Evolutionary conservation across 2,329 filamentous ascomycete species (phyloP).

Genomic region (Penicillium sp.): DNA sequence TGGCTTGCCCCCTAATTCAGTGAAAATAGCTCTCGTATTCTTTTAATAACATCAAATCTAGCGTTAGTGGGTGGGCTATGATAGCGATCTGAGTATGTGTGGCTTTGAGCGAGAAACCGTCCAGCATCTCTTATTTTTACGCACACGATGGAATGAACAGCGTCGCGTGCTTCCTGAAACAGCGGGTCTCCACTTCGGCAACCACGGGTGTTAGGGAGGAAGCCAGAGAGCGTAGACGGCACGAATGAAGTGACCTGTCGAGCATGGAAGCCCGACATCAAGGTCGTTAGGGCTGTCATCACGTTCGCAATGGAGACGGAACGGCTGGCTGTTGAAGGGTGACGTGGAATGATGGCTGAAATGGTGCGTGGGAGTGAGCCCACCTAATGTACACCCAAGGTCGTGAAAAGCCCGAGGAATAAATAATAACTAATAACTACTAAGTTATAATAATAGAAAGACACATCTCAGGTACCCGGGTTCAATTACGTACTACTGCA

Average conservation of each 20-base stretch:
- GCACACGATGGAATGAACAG: constrained; percentile 1
- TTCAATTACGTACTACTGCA: too few species aligned
- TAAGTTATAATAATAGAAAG: too few species aligned
- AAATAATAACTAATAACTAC: too few species aligned
- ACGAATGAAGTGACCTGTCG: not conserved
- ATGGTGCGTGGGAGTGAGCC: too few species aligned
- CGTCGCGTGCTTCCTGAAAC: not conserved
- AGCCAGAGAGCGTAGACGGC: not conserved
- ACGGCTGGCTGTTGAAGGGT: not conserved
- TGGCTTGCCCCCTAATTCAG: too few species aligned
- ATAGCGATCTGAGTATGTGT: not conserved
- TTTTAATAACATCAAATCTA: too few species aligned
- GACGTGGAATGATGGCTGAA: not conserved
- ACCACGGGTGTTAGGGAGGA: constrained; percentile 1
- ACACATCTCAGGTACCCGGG: too few species aligned
- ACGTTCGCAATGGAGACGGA: not conserved
- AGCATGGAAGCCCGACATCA: constrained; percentile 1
- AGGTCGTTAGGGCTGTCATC: constrained; percentile 1
- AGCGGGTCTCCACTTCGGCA: not conserved
- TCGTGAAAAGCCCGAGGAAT: too few species aligned
- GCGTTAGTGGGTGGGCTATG: too few species aligned
- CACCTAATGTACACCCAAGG: too few species aligned
- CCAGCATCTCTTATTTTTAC: not conserved
- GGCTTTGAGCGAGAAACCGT: constrained; percentile 1
- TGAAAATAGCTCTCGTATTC: too few species aligned